Evolutionary conservation across 371 early-diverging fungal species (phyloP).

Genomic region (Smittium mucronatum): DNA sequence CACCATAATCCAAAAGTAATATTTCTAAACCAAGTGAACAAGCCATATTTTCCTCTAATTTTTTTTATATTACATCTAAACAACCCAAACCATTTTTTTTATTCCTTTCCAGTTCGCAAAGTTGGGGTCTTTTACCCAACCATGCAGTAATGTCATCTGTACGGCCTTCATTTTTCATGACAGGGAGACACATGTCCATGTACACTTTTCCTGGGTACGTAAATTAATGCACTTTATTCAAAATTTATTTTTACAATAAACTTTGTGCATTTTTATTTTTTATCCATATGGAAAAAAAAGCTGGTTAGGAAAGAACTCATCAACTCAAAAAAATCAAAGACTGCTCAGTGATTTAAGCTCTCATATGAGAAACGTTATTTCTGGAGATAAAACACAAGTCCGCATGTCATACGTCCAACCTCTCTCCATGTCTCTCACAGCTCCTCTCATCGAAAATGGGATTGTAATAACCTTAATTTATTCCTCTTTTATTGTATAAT

Average conservation of each 20-base stretch:
- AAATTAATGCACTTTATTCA: background rate
- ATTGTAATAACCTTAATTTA: constrained; percentile 12
- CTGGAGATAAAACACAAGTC: constrained; percentile 72
- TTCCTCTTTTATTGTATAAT: no score
- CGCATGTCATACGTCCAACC: constrained; percentile 71
- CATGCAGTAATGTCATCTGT: constrained; percentile 86
- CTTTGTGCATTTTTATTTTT: constrained; percentile 15
- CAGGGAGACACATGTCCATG: constrained; percentile 40
- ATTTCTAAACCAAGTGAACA: background rate
- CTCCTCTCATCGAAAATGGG: constrained; percentile 43
- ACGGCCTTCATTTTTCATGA: constrained; percentile 65
- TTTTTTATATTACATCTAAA: background rate
- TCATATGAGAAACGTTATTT: constrained; percentile 67
- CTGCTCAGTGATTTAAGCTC: constrained; percentile 65
- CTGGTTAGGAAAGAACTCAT: constrained; percentile 93
- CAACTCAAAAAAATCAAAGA: constrained; percentile 55
- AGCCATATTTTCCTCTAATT: background rate
- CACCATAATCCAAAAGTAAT: constrained; percentile 46
- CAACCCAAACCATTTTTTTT: background rate
- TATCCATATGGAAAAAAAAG: constrained; percentile 14
- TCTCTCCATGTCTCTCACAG: constrained; percentile 46
- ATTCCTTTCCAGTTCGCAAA: constrained; percentile 42
- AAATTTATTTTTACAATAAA: background rate
- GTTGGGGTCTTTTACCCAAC: constrained; percentile 86
- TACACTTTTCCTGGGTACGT: constrained; percentile 34